A percentile compares a stretch with the other conserved stretches of the same genome.
Evolutionary conservation across 805 yeast species (phyloP).

Genomic region (Starmerella ratchasimensis): DNA sequence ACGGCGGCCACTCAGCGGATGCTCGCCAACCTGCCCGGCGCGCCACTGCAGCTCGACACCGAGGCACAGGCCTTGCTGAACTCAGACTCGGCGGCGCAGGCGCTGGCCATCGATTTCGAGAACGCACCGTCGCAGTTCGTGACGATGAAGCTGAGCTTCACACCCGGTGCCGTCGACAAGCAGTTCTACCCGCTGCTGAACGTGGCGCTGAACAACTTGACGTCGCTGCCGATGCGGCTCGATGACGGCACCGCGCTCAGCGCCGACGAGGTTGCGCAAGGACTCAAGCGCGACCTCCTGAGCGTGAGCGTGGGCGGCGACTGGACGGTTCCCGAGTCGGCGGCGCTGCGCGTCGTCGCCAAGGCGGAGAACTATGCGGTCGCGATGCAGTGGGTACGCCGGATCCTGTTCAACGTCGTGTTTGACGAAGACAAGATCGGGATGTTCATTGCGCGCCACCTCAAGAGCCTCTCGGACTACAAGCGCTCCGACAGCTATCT

Average conservation of each 20-base stretch:
- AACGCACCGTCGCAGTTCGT: constrained; percentile 68
- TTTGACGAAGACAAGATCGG: constrained; percentile 63
- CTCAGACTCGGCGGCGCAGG: constrained; percentile 19
- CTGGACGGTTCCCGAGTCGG: constrained; percentile 50
- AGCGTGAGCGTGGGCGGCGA: constrained; percentile 40
- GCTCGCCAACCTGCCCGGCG: constrained; percentile 2
- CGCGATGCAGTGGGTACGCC: constrained; percentile 66
- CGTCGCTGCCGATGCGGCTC: constrained; percentile 54
- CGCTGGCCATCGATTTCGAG: constrained; percentile 64
- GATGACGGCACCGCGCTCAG: constrained; percentile 48
- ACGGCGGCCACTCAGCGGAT: constrained; percentile 45
- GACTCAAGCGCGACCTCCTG: constrained; percentile 60
- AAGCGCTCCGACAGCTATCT: constrained; percentile 53
- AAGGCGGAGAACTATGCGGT: constrained; percentile 45
- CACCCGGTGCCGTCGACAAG: constrained; percentile 40
- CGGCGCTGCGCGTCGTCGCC: constrained; percentile 48
- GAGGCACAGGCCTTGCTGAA: constrained; percentile 18
- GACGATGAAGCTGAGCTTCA: constrained; percentile 47
- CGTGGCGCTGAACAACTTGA: constrained; percentile 47
- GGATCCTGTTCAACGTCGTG: constrained; percentile 47
- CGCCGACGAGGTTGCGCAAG: constrained; percentile 63
- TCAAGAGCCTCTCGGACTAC: constrained; percentile 46
- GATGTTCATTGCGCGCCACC: constrained; percentile 47
- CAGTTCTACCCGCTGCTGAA: constrained; percentile 50
- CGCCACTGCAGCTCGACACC: constrained; percentile 3